These are phyloP conservation scores for Fistulifera solaris DNA, from an alignment of 108 stramenopile genomes.

Conservation along the genomic window DNA sequence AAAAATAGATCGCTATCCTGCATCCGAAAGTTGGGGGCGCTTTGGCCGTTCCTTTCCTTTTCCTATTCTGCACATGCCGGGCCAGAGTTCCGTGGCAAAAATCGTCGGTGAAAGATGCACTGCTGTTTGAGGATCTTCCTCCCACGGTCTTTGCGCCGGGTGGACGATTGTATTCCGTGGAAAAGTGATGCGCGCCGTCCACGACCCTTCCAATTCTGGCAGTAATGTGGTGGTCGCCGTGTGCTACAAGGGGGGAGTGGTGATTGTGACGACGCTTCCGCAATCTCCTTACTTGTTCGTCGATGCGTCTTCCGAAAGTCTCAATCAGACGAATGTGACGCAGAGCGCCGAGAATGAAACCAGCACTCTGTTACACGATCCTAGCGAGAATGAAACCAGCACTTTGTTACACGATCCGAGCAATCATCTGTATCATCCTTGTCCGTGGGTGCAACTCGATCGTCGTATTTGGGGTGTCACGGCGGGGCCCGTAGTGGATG, in stretches of 20 bases:
- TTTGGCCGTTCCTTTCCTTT: too few relatives aligned
- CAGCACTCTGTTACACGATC: neutral
- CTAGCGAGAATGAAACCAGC: neutral
- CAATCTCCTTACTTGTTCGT: constrained; percentile 6
- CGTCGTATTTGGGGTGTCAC: constrained; percentile 29
- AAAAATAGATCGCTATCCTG: too few relatives aligned
- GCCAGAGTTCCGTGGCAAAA: neutral
- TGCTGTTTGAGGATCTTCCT: constrained; percentile 36
- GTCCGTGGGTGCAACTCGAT: constrained; percentile 32
- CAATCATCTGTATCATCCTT: neutral
- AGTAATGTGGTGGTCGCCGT: constrained; percentile 46
- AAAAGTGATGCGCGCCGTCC: constrained; percentile 21
- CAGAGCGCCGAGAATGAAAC: neutral
- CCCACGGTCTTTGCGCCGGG: constrained; percentile 68
- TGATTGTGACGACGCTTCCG: constrained; percentile 43
- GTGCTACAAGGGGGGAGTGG: constrained; percentile 37
- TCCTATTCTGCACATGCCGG: neutral
- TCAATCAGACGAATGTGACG: constrained; percentile 1
- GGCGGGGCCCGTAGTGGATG: constrained; percentile 55
- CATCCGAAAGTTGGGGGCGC: too few relatives aligned
- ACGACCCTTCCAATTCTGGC: constrained; percentile 11
- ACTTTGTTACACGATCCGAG: neutral
- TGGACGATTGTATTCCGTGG: constrained; percentile 58
- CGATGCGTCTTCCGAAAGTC: neutral
- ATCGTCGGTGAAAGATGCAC: constrained; percentile 8